These are phyloP conservation scores for Beauveria sp. DNA, from an alignment of 2,329 filamentous ascomycete genomes.

Conservation along the genomic window DNA sequence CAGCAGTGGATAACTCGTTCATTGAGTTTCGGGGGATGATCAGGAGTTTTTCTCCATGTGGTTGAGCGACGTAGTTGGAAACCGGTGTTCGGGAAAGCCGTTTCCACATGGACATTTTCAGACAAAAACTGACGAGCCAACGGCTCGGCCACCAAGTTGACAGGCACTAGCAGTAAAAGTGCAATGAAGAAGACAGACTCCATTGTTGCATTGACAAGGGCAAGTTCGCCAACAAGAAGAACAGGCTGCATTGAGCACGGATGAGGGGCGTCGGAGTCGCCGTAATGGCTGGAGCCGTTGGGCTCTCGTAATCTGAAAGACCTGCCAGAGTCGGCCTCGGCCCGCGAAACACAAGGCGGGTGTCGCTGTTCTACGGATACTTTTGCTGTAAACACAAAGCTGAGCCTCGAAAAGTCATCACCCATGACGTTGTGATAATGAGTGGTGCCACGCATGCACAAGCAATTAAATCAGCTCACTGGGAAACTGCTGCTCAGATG, in stretches of 20 bases:
- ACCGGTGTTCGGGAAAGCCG: background rate
- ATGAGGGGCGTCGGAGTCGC: slow-evolving; percentile 2
- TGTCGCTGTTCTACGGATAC: too few relatives aligned
- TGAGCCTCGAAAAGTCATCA: background rate
- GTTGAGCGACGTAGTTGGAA: background rate
- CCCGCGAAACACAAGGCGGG: background rate
- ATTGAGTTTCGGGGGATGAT: background rate
- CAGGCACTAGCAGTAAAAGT: background rate
- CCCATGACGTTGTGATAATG: background rate
- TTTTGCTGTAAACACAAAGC: background rate
- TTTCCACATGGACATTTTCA: background rate
- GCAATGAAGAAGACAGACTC: background rate
- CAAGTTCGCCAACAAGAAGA: background rate
- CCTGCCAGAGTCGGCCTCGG: background rate
- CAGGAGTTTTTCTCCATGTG: background rate
- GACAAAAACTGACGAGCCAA: background rate
- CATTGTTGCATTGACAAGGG: background rate
- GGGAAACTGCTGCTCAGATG: background rate
- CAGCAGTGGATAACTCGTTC: background rate
- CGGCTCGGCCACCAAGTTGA: background rate
- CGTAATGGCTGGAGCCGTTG: background rate
- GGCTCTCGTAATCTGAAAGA: background rate
- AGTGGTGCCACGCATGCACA: too few relatives aligned
- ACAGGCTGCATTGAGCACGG: slow-evolving; percentile 5
- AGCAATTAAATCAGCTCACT: background rate